phyloP scores from a whole-genome alignment of 1,139 yeast species.

The Lodderomyces beijingensis region DNA sequence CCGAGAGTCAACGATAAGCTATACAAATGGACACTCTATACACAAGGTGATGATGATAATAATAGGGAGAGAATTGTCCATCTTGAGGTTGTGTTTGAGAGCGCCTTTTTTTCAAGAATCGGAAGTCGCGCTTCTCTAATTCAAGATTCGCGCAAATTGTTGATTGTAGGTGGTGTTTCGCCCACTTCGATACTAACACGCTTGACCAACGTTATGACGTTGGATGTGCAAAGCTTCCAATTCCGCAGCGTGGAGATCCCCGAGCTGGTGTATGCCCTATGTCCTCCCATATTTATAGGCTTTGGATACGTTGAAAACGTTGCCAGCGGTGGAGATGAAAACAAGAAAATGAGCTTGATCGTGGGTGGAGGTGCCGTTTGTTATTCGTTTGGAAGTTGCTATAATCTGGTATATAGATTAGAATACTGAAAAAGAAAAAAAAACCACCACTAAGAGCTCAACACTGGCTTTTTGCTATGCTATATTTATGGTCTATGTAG shows the following conservation, averaged over 20 bases:
- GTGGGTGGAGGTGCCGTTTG: slow-evolving; percentile 83
- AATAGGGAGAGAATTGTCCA: not conserved
- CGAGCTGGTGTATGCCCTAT: slow-evolving; percentile 28
- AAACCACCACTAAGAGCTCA: no score
- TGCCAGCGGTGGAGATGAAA: slow-evolving; percentile 10
- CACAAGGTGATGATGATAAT: slow-evolving; percentile 6
- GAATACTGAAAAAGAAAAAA: slow-evolving; percentile 3
- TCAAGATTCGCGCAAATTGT: slow-evolving; percentile 21
- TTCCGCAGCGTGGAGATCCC: slow-evolving; percentile 26
- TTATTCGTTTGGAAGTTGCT: slow-evolving; percentile 75
- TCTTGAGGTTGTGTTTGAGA: slow-evolving; percentile 6
- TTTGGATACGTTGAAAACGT: slow-evolving; percentile 34
- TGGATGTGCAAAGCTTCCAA: slow-evolving; percentile 16
- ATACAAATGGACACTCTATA: slow-evolving; percentile 26
- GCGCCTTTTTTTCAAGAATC: slow-evolving; percentile 30
- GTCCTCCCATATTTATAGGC: slow-evolving; percentile 59
- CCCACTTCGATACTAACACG: slow-evolving; percentile 34
- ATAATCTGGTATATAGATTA: slow-evolving; percentile 34
- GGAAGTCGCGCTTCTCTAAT: slow-evolving; percentile 37
- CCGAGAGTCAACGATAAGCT: slow-evolving; percentile 33
- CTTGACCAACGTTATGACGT: slow-evolving; percentile 14
- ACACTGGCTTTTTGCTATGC: no score
- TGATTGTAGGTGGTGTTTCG: slow-evolving; percentile 62
- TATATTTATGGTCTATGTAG: no score
- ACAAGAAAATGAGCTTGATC: slow-evolving; percentile 14